Evolutionary conservation across 768 basidiomycete species (phyloP).

Genomic region (Leccinum boreale): DNA sequence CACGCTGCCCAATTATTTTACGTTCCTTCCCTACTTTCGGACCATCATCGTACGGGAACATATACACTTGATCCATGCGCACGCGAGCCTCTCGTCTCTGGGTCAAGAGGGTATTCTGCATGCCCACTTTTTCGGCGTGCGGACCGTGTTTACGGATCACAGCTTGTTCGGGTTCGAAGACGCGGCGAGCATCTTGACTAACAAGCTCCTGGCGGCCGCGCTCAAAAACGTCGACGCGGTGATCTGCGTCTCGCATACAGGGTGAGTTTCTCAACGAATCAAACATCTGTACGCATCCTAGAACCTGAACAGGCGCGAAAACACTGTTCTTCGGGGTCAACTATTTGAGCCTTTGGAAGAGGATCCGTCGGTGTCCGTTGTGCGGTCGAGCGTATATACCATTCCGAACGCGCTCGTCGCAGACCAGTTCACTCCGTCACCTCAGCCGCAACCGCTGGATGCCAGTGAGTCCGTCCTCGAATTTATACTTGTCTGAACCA

Average conservation of each 20-base stretch:
- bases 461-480: constrained; percentile 42
- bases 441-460: constrained; percentile 41
- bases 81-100: constrained; percentile 85
- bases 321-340: constrained; percentile 86
- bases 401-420: constrained; percentile 92
- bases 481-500: background rate
- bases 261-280: constrained; percentile 45
- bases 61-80: constrained; percentile 85
- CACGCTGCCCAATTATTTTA: constrained; percentile 91
- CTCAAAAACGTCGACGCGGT: constrained; percentile 90
- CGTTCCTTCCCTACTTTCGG: constrained; percentile 88
- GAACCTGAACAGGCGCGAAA: constrained; percentile 75
- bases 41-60: constrained; percentile 84
- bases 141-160: constrained; percentile 96
- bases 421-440: constrained; percentile 75
- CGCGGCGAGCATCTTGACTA: constrained; percentile 94
- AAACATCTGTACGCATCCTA: background rate
- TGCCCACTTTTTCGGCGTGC: constrained; percentile 79
- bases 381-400: constrained; percentile 71
- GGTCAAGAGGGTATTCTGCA: constrained; percentile 93
- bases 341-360: constrained; percentile 54
- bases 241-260: constrained; percentile 95
- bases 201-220: constrained; percentile 87
- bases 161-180: constrained; percentile 96
- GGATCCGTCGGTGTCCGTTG: constrained; percentile 42